Percentiles rank a stretch among this genome's conserved stretches.
These are phyloP conservation scores for Colletotrichum gigasporum DNA, from an alignment of 2,329 filamentous ascomycete genomes.

Conservation along the genomic window DNA sequence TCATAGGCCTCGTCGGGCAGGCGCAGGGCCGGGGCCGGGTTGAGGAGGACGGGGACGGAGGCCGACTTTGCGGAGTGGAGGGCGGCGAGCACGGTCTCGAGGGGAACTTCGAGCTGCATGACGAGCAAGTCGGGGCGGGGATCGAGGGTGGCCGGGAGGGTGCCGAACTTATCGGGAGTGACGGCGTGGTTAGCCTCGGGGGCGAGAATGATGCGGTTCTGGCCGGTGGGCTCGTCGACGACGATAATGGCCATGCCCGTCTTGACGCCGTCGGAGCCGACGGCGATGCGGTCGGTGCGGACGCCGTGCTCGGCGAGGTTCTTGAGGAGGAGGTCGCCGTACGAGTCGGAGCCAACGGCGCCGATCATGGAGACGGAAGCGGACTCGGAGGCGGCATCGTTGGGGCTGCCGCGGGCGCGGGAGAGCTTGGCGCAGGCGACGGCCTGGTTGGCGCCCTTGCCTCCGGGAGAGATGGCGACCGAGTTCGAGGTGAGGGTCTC, in stretches of 20 bases:
- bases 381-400: slow-evolving; percentile 44
- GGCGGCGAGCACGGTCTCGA: slow-evolving; percentile 71
- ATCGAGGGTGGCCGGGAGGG: slow-evolving; percentile 37
- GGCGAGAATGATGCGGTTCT: slow-evolving; percentile 80
- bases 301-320: slow-evolving; percentile 71
- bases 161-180: slow-evolving; percentile 44
- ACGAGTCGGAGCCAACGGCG: slow-evolving; percentile 75
- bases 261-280: slow-evolving; percentile 49
- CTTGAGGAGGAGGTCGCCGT: slow-evolving; percentile 67
- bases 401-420: slow-evolving; percentile 47
- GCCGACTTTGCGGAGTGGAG: slow-evolving; percentile 59
- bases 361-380: slow-evolving; percentile 74
- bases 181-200: slow-evolving; percentile 74
- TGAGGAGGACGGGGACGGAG: slow-evolving; percentile 76
- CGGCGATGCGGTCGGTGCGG: slow-evolving; percentile 62
- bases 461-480: slow-evolving; percentile 84
- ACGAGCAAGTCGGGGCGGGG: slow-evolving; percentile 70
- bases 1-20: slow-evolving; percentile 74
- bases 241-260: slow-evolving; percentile 81
- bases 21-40: slow-evolving; percentile 80
- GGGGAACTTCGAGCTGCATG: slow-evolving; percentile 82
- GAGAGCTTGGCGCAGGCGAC: slow-evolving; percentile 88
- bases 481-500: slow-evolving; percentile 86
- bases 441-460: slow-evolving; percentile 96
- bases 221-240: slow-evolving; percentile 75